Base-by-base conservation (phyloP, 495 filamentous ascomycete genomes). In the Penicillium roqueforti region DNA sequence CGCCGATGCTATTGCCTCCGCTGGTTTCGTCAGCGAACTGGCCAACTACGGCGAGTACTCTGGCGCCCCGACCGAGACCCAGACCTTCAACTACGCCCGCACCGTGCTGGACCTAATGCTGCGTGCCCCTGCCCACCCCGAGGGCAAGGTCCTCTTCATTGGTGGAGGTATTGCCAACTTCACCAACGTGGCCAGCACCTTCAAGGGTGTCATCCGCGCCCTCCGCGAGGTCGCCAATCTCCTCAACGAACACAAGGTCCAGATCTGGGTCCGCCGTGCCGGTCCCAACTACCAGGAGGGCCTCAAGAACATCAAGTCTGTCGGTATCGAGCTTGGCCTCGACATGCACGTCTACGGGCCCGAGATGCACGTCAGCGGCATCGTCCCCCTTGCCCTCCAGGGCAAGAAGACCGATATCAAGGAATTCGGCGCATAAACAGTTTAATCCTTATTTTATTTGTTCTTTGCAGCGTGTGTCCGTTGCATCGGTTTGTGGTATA, bases 21-120 rank as follows among this genome's bases (percentile, higher is more conserved):
- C 91, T 68, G 93, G 93, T 60, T 99, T 95, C 72, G 88, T 95
- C 47, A 85, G 87, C 59, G 92, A 99, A 77, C 82, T 99, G 25
- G 95, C 95, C 72, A 99, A 99, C 84, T 99, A 99, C 71, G 93
- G 93, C 74, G 93, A 99, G 78, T 99, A 99, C 85, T 97, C 92
- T 50, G 93, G 93, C 76, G 93, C 93, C 38, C 93, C 93, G 54
- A 97, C 89, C 56, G 93, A 97, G 84, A 92, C 89, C 16, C 93
- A 99, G 76, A 97, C 93, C 51, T 97, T 87, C 82, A 90, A 97
- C 82, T 98, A 98, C 76, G 92, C 93, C 56, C 85, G 87, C 57
- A 99, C 93, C 29, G 90, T 99, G 56, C 79, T 99, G 47, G 93
- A 99, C 70, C 83, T 99, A 54, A 96, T 99, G 93, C 87, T 99